Evolutionary conservation across 1,284 basidiomycete genomes (phyloP).

Genomic region (Cryptococcus sp.): DNA sequence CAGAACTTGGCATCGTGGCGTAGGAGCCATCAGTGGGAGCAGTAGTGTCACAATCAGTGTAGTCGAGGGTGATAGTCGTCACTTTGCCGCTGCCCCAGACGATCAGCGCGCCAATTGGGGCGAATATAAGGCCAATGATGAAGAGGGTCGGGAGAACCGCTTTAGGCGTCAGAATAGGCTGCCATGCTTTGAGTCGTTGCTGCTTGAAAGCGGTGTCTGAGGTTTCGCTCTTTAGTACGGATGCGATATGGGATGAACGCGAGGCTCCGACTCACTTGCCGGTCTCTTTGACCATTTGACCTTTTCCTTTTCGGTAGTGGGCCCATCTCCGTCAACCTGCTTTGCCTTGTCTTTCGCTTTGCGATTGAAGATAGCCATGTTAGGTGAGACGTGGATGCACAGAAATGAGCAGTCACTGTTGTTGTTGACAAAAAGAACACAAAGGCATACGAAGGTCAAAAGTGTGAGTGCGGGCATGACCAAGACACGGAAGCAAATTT

Average conservation of each 20-base stretch:
- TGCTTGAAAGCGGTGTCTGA: constrained; percentile 98
- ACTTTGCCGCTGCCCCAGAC: constrained; percentile 86
- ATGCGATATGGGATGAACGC: too few species aligned
- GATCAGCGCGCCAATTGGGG: constrained; percentile 90
- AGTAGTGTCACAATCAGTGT: constrained; percentile 80
- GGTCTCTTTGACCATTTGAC: constrained; percentile 84
- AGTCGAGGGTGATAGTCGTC: constrained; percentile 92
- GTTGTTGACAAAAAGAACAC: neutral
- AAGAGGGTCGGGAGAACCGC: constrained; percentile 96
- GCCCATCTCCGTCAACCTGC: constrained; percentile 33
- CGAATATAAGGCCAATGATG: constrained; percentile 90
- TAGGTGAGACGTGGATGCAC: constrained; percentile 1
- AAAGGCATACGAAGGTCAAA: neutral
- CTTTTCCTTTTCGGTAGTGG: constrained; percentile 64
- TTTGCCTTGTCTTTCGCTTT: constrained; percentile 37
- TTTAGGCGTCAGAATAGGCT: constrained; percentile 96
- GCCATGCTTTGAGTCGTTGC: constrained; percentile 99
- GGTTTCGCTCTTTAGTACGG: neutral
- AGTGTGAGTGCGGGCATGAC: too few species aligned
- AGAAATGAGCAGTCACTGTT: neutral
- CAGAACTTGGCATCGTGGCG: constrained; percentile 62
- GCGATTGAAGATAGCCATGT: constrained; percentile 50
- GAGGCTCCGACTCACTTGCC: constrained; percentile 66
- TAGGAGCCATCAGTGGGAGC: constrained; percentile 61
- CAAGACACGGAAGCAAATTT: constrained; percentile 6